phyloP scores from a whole-genome alignment of 2,329 filamentous ascomycete species.

The Paradendryphiella salina region DNA sequence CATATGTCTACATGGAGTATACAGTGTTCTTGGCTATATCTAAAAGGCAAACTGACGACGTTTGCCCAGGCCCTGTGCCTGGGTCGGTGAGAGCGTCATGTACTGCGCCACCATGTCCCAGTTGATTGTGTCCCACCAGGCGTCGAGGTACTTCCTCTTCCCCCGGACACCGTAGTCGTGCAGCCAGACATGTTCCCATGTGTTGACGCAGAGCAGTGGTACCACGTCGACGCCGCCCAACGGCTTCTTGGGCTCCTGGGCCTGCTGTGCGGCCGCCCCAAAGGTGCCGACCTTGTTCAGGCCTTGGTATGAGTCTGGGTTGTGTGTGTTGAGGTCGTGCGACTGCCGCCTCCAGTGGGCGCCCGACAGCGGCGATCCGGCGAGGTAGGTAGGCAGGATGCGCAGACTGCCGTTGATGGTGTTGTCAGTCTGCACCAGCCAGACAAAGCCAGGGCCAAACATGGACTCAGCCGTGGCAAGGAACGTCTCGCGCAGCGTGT shows the following conservation, averaged over 20 bases:
- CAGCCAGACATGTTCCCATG: constrained; percentile 94
- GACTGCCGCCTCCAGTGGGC: constrained; percentile 77
- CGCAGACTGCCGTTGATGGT: constrained; percentile 57
- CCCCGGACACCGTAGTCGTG: constrained; percentile 76
- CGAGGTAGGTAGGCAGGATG: constrained; percentile 86
- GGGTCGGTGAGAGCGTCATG: constrained; percentile 11
- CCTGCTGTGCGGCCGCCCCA: constrained; percentile 38
- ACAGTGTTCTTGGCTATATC: constrained; percentile 11
- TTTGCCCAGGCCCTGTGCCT: neutral
- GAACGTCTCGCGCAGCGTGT: constrained; percentile 80
- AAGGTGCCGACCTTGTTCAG: constrained; percentile 49
- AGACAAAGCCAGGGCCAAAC: constrained; percentile 97
- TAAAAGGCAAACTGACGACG: constrained; percentile 13
- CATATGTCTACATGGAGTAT: constrained; percentile 24
- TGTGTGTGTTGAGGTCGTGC: constrained; percentile 69
- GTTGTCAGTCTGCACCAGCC: constrained; percentile 69
- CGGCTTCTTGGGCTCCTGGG: constrained; percentile 50
- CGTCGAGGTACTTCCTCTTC: constrained; percentile 74
- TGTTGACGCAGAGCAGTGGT: constrained; percentile 88
- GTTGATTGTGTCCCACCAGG: constrained; percentile 87
- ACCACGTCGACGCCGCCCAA: constrained; percentile 70
- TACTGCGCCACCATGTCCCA: constrained; percentile 69
- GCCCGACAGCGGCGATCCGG: constrained; percentile 82
- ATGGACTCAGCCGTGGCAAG: constrained; percentile 79
- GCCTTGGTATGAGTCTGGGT: constrained; percentile 31